A percentile compares a stretch with the other conserved stretches of the same genome.
Evolutionary conservation across 441 rosid species (phyloP).

Genomic region (Adansonia gregorii): DNA sequence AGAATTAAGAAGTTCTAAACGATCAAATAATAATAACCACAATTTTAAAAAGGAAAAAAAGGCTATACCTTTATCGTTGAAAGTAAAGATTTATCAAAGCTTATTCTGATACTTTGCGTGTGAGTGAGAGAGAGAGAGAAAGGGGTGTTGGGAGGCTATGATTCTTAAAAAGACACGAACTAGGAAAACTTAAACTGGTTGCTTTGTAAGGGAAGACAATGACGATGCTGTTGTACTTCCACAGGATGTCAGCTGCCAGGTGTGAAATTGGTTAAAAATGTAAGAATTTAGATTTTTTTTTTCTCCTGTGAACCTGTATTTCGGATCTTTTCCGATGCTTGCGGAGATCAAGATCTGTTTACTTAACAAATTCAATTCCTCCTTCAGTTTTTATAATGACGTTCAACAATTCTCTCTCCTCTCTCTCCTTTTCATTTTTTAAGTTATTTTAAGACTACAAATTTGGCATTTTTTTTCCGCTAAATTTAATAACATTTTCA

Average conservation of each 20-base stretch:
- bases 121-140: background rate
- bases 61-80: background rate
- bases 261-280: background rate
- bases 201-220: background rate
- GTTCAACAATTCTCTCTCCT: background rate
- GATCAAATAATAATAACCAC: background rate
- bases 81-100: slow-evolving; percentile 3
- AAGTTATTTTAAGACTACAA: background rate
- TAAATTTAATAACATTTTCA: background rate
- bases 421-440: background rate
- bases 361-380: background rate
- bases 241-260: background rate
- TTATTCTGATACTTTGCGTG: slow-evolving; percentile 7
- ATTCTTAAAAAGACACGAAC: background rate
- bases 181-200: background rate
- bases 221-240: background rate
- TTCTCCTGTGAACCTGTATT: background rate
- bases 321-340: background rate
- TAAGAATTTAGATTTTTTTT: background rate
- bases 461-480: background rate
- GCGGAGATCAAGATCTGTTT: background rate
- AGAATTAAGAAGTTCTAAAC: slow-evolving; percentile 10
- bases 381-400: background rate
- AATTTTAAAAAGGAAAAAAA: background rate
- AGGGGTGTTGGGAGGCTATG: background rate